Percentiles rank a stretch among this genome's conserved stretches.
Evolutionary conservation across 1,284 basidiomycete genomes (phyloP).

Genomic region (Boletus sp.): DNA sequence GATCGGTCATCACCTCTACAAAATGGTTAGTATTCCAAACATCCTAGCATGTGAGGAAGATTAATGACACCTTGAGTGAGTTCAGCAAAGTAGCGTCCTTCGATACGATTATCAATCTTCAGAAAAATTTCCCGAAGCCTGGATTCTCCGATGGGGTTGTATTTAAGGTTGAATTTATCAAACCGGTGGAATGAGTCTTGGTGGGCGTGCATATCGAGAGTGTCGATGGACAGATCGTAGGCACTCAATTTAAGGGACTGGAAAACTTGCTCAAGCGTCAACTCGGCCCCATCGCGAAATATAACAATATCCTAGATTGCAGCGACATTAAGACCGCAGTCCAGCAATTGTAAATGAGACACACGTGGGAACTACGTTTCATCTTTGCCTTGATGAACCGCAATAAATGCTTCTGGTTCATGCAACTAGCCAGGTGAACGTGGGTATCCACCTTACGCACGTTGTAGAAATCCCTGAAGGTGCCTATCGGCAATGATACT

Average conservation of each 20-base stretch:
- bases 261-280: constrained; percentile 94
- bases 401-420: constrained; percentile 99
- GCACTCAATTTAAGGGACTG: constrained; percentile 92
- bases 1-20: constrained; percentile 90
- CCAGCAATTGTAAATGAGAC: constrained; percentile 15
- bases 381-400: constrained; percentile 99
- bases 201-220: constrained; percentile 99
- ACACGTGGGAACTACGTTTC: constrained; percentile 74
- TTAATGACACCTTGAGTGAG: constrained; percentile 71
- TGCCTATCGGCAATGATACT: constrained; percentile 11
- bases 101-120: constrained; percentile 94
- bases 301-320: constrained; percentile 84
- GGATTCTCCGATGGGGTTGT: constrained; percentile 94
- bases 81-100: constrained; percentile 93
- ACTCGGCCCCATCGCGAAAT: constrained; percentile 85
- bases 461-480: constrained; percentile 92
- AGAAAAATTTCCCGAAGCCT: constrained; percentile 95
- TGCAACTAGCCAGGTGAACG: constrained; percentile 96
- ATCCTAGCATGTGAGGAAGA: background rate
- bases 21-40: constrained; percentile 2
- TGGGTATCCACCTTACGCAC: constrained; percentile 98
- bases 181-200: constrained; percentile 97
- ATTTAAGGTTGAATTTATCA: constrained; percentile 93
- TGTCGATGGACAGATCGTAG: constrained; percentile 98
- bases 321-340: background rate